These are phyloP conservation scores for Mycena chlorophos DNA, from an alignment of 768 basidiomycete genomes.

Conservation along the genomic window DNA sequence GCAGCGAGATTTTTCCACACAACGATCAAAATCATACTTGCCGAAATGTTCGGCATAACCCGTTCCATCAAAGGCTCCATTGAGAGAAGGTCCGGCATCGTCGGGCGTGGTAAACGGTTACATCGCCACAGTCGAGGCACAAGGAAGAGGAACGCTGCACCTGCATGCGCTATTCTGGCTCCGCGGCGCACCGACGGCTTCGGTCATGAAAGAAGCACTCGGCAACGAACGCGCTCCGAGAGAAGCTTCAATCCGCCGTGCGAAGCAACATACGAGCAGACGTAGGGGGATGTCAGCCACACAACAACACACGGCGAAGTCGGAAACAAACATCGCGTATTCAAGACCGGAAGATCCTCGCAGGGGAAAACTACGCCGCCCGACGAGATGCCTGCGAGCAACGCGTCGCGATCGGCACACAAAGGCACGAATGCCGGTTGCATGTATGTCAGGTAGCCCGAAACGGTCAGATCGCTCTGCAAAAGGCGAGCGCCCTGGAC, in stretches of 20 bases:
- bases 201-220: slow-evolving; percentile 28
- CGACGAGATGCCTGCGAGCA: not conserved
- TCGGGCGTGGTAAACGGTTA: slow-evolving; percentile 35
- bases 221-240: slow-evolving; percentile 27
- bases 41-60: slow-evolving; percentile 32
- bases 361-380: slow-evolving; percentile 9
- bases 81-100: slow-evolving; percentile 26
- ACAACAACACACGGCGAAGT: slow-evolving; percentile 14
- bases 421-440: not conserved
- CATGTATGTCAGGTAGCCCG: slow-evolving; percentile 22
- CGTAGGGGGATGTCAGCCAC: slow-evolving; percentile 17
- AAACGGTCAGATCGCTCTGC: slow-evolving; percentile 26
- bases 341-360: slow-evolving; percentile 35
- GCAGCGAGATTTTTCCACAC: slow-evolving; percentile 42
- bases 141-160: slow-evolving; percentile 40
- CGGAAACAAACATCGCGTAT: slow-evolving; percentile 29
- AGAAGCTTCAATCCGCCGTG: not conserved
- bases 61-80: slow-evolving; percentile 27
- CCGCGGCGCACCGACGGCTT: slow-evolving; percentile 28
- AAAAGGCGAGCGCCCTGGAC: slow-evolving; percentile 36
- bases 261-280: slow-evolving; percentile 31
- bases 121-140: slow-evolving; percentile 39
- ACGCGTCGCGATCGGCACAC: not conserved
- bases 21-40: slow-evolving; percentile 31
- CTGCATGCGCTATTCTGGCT: slow-evolving; percentile 38